A percentile compares a stretch with the other conserved stretches of the same genome.
Evolutionary conservation across 768 basidiomycete species (phyloP).

Genomic region (Leccinum subtestaceum): DNA sequence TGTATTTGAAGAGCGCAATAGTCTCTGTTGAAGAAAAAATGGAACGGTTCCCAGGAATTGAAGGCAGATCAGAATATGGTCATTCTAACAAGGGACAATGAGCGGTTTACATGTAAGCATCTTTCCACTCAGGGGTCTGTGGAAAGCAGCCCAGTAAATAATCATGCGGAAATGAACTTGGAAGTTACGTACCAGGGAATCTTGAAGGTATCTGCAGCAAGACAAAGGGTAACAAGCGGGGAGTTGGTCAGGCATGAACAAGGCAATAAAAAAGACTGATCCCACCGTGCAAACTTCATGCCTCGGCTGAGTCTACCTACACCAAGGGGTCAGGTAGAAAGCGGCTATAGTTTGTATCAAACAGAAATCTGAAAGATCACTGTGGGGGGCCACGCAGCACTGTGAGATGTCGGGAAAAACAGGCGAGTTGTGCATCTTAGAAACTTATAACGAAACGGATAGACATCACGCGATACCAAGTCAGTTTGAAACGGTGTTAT

Average conservation of each 20-base stretch:
- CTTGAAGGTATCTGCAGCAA: slow-evolving; percentile 58
- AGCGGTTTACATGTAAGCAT: slow-evolving; percentile 31
- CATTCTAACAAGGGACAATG: not conserved
- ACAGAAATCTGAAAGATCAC: not conserved
- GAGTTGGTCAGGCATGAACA: not conserved
- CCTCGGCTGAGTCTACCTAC: not conserved
- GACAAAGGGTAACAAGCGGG: not conserved
- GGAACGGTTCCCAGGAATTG: not conserved
- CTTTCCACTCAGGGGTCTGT: slow-evolving; percentile 63
- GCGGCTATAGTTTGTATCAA: not conserved
- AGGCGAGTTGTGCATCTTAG: slow-evolving; percentile 12
- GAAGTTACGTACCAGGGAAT: not conserved
- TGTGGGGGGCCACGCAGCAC: not conserved
- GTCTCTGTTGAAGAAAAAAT: slow-evolving; percentile 44
- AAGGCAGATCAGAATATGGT: not conserved
- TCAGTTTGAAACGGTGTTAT: slow-evolving; percentile 16
- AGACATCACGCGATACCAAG: slow-evolving; percentile 1
- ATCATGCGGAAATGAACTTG: not conserved
- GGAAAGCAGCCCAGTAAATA: slow-evolving; percentile 2
- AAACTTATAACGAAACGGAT: not conserved
- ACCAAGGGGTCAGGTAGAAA: not conserved
- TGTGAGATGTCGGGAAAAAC: slow-evolving; percentile 8
- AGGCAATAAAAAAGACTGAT: not conserved
- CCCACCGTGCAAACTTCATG: slow-evolving; percentile 65
- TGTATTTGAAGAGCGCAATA: slow-evolving; percentile 70